Evolutionary conservation across 805 yeast species (phyloP).

Genomic region (Starmerella sirachaensis): DNA sequence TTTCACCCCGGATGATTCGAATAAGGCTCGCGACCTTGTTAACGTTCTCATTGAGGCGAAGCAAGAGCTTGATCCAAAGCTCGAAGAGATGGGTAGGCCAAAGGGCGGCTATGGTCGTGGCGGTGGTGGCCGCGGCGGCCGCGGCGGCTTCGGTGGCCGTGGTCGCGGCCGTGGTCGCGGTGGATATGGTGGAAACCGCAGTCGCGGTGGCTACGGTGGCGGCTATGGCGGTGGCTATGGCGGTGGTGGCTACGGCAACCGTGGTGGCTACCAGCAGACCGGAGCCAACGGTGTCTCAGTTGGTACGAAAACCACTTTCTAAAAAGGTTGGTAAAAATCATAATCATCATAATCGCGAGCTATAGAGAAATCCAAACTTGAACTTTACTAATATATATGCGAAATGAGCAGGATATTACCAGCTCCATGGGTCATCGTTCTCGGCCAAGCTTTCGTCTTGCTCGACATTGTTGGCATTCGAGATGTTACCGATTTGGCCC

Average conservation of each 20-base stretch:
- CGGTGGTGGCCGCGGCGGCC: slow-evolving; percentile 33
- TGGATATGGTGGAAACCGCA: slow-evolving; percentile 10
- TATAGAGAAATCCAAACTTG: background rate
- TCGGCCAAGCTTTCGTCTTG: slow-evolving; percentile 4
- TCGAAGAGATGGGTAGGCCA: slow-evolving; percentile 64
- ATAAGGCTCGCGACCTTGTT: slow-evolving; percentile 81
- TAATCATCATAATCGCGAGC: background rate
- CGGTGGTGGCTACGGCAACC: slow-evolving; percentile 5
- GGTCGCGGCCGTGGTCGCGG: slow-evolving; percentile 21
- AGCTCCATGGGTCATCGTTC: slow-evolving; percentile 20
- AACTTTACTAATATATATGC: background rate
- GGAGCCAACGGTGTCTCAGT: slow-evolving; percentile 4
- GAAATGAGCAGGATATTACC: slow-evolving; percentile 1
- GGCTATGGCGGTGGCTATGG: slow-evolving; percentile 11
- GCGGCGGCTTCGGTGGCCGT: slow-evolving; percentile 29
- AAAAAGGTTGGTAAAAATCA: background rate
- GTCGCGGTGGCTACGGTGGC: slow-evolving; percentile 10
- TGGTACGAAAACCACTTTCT: slow-evolving; percentile 10
- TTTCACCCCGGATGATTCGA: slow-evolving; percentile 77
- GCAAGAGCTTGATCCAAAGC: slow-evolving; percentile 73
- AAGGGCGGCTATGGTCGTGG: slow-evolving; percentile 51
- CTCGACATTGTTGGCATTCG: background rate
- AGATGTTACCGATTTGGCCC: background rate
- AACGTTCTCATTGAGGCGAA: slow-evolving; percentile 91
- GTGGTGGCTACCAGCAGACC: slow-evolving; percentile 4